Percentiles rank a stretch among this genome's conserved stretches.
These are phyloP conservation scores for Amylocarpus encephaloides DNA, from an alignment of 2,329 filamentous ascomycete genomes.

Conservation along the genomic window DNA sequence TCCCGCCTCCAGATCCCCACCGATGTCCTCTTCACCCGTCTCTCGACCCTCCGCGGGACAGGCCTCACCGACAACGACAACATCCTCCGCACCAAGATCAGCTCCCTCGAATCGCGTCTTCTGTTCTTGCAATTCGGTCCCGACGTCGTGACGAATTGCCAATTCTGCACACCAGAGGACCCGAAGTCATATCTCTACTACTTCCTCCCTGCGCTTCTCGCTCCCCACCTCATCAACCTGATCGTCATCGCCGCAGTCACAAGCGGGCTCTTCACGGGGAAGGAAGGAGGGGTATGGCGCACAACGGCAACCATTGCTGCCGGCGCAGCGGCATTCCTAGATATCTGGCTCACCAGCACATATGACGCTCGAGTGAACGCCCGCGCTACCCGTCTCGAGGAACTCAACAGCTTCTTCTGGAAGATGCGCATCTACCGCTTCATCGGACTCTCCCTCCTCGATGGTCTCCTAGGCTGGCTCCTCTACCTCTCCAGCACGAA, in stretches of 20 bases:
- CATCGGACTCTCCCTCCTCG: constrained; percentile 56
- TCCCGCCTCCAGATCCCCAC: constrained; percentile 81
- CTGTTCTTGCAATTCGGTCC: constrained; percentile 83
- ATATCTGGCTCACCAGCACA: constrained; percentile 57
- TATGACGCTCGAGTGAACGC: constrained; percentile 63
- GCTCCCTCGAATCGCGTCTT: constrained; percentile 64
- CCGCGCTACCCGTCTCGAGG: constrained; percentile 51
- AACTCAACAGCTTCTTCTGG: constrained; percentile 70
- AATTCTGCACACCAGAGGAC: constrained; percentile 74
- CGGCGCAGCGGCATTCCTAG: constrained; percentile 51
- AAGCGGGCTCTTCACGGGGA: constrained; percentile 57
- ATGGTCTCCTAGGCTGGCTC: constrained; percentile 55
- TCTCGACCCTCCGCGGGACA: constrained; percentile 49
- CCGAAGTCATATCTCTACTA: constrained; percentile 71
- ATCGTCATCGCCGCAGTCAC: constrained; percentile 66
- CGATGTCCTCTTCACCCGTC: constrained; percentile 75
- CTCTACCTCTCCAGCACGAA: constrained; percentile 76
- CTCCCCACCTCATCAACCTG: constrained; percentile 77
- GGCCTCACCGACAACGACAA: constrained; percentile 54
- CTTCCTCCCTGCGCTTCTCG: constrained; percentile 64
- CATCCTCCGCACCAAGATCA: constrained; percentile 60
- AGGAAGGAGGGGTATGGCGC: constrained; percentile 62
- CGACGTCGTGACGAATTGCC: constrained; percentile 63
- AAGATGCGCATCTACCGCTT: constrained; percentile 56
- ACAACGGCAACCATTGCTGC: constrained; percentile 59